Evolutionary conservation across 1,139 yeast species (phyloP).

Genomic region (Protomyces pachydermus): DNA sequence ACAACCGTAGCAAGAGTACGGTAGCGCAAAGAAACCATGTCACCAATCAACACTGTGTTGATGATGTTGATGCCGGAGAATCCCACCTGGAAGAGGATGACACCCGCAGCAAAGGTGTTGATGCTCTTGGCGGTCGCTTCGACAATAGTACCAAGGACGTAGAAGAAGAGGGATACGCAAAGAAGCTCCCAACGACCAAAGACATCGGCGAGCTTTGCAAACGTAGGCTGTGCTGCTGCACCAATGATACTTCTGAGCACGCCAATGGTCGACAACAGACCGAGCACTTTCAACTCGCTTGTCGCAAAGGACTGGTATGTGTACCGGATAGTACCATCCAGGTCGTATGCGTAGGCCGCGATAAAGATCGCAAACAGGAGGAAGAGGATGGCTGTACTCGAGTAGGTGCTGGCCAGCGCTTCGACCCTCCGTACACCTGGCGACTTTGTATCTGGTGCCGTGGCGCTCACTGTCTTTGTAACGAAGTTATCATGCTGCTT

Average conservation of each 20-base stretch:
- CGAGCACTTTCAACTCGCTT: conserved; percentile 41
- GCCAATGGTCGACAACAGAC: conserved; percentile 43
- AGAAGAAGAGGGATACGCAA: conserved; percentile 53
- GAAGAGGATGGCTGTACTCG: conserved; percentile 9
- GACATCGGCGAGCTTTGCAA: conserved; percentile 44
- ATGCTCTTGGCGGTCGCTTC: conserved; percentile 65
- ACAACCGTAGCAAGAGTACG: conserved; percentile 42
- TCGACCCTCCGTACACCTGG: conserved; percentile 25
- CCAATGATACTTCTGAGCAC: conserved; percentile 44
- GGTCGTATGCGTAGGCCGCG: conserved; percentile 43
- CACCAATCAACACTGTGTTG: conserved; percentile 43
- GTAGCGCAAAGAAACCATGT: conserved; percentile 42
- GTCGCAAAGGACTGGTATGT: conserved; percentile 45
- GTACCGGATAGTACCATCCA: conserved; percentile 43
- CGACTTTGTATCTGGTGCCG: conserved; percentile 12
- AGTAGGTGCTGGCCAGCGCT: conserved; percentile 16
- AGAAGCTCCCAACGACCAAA: conserved; percentile 47
- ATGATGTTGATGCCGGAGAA: conserved; percentile 48
- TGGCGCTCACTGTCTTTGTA: background rate
- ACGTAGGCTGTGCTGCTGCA: conserved; percentile 43
- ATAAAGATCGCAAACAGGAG: conserved; percentile 36
- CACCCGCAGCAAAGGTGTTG: conserved; percentile 66
- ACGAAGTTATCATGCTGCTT: background rate
- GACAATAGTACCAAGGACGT: conserved; percentile 64
- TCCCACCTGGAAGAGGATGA: conserved; percentile 66